Base-by-base conservation (phyloP, 495 filamentous ascomycete species). In the Beverwykella pulmonaria region DNA sequence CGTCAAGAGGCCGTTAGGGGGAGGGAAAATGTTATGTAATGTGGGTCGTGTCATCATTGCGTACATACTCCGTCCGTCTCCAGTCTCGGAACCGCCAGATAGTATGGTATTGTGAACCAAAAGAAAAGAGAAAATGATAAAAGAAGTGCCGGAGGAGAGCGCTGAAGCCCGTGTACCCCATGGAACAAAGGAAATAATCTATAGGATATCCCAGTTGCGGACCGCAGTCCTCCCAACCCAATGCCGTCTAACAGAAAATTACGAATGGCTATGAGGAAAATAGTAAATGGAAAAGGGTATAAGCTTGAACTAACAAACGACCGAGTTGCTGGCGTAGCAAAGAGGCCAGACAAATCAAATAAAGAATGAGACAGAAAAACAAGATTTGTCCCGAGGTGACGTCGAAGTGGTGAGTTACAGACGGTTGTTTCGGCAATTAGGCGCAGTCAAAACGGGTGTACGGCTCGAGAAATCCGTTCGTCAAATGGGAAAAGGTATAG, bases 401-500 rank as follows among this genome's bases (percentile, higher is more conserved):
- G 39, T 44, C 39, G 39, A 44, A n/a, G 15, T 44, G 3, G 39
- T 44, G 15, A 44, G 39, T 12, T 12, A 44, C 8, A 44, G 39
- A 44, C 39, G 39, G 39, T 44, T 44, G 39, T 44, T 44, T 44
- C 39, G 39, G n/a, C 41, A 39, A n/a, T 34, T 46, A 23, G 9
- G 36, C 36, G 14, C 27, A 30, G 36, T 48, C 56, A 14, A 48
- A 59, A 47, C 47, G 41, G 39, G 41, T 25, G 48, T 47, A 36
- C 34, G 56, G 36, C 23, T 59, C 62, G 52, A 65, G 53, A 1
- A 29, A 54, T 36, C 61, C 53, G 52, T 46, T 65, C 61, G 30
- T 48, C 19, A 54, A 58, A 55, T 54, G 53, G 50, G 12, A 57
- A 55, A 61, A 39, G 9, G 50, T 67, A 67, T 67, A 25, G 34